Base-by-base conservation (phyloP, 176 grass and related monocot genomes). In the Alopecurus myosuroides region DNA sequence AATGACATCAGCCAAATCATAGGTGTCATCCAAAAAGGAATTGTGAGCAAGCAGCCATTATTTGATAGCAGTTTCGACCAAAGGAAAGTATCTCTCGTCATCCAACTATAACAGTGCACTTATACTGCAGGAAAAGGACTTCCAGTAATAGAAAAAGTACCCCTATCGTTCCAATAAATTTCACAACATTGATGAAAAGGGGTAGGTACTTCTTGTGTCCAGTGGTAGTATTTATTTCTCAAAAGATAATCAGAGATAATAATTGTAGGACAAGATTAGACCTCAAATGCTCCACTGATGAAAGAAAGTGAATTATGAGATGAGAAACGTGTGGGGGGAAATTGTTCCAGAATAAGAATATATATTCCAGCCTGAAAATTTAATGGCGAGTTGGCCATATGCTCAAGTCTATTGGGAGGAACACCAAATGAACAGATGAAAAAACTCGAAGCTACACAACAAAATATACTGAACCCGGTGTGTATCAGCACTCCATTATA, bases 281-380 rank as follows among this genome's bases (percentile, higher is more conserved):
- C 9, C 53, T 22, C 7, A 64, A 77, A 86, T 78, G 78, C 14
- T 29, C 33, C 83, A 86, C 70, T 85, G 37, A 67, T 41, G 31
- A 81, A 49, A 69, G 60, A 52, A 69, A 33, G 62, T 28, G 70
- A 64, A 77, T 77, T 74, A 84, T 89, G 82, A 81, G 29, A 76
- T 31, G 46, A 48, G n/a, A 85, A 85, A 81, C 7, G 5, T 60
- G 60, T 69, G 77, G 77, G 63, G 25, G 10, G 25, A 63, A 70
- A 60, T 62, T 72, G 7, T 90, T 82, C 64, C 40, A 31, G 77
- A 76, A 48, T 68, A 80, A 63, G 41, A 55, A 57, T 45, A 74
- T 28, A 52, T 58, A 58, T 85, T 57, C 46, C 78, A 75, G 34
- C 46, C 26, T 67, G 51, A 48, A 15, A 48, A 6, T 44, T 37